Evolutionary conservation across 2,329 filamentous ascomycete species (phyloP).

Genomic region (Verticillium klebahnii): DNA sequence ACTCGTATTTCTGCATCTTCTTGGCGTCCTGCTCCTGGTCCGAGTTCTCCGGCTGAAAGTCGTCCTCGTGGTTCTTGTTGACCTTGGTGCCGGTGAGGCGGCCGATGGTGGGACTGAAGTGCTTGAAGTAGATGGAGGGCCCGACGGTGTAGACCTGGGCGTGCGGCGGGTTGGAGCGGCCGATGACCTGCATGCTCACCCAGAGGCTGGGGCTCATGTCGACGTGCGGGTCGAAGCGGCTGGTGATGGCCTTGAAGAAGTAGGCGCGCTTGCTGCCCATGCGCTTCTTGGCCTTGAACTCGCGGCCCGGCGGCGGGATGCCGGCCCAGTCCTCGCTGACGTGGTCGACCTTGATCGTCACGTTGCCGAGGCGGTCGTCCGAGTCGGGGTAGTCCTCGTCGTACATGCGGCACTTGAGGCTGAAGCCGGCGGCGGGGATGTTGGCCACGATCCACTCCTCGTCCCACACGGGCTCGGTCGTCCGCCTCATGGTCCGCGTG

Average conservation of each 20-base stretch:
- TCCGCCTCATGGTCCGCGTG: slow-evolving; percentile 69
- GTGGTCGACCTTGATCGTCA: slow-evolving; percentile 60
- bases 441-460: slow-evolving; percentile 86
- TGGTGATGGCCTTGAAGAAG: slow-evolving; percentile 63
- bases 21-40: slow-evolving; percentile 37
- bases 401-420: slow-evolving; percentile 79
- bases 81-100: slow-evolving; percentile 70
- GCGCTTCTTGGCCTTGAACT: slow-evolving; percentile 74
- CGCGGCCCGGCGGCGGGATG: slow-evolving; percentile 51
- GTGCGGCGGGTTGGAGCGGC: slow-evolving; percentile 64
- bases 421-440: slow-evolving; percentile 74
- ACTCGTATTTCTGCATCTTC: slow-evolving; percentile 72
- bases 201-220: slow-evolving; percentile 67
- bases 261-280: slow-evolving; percentile 86
- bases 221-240: slow-evolving; percentile 54
- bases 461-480: slow-evolving; percentile 75
- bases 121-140: slow-evolving; percentile 71
- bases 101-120: slow-evolving; percentile 86
- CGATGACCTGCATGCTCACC: slow-evolving; percentile 74
- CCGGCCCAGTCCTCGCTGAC: slow-evolving; percentile 65
- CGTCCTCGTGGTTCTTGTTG: slow-evolving; percentile 51
- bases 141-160: slow-evolving; percentile 75
- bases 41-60: slow-evolving; percentile 23
- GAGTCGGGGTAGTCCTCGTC: slow-evolving; percentile 86
- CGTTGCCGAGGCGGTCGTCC: slow-evolving; percentile 84